Base-by-base conservation (phyloP, 345 rosid genomes). In the Salix dunnii region DNA sequence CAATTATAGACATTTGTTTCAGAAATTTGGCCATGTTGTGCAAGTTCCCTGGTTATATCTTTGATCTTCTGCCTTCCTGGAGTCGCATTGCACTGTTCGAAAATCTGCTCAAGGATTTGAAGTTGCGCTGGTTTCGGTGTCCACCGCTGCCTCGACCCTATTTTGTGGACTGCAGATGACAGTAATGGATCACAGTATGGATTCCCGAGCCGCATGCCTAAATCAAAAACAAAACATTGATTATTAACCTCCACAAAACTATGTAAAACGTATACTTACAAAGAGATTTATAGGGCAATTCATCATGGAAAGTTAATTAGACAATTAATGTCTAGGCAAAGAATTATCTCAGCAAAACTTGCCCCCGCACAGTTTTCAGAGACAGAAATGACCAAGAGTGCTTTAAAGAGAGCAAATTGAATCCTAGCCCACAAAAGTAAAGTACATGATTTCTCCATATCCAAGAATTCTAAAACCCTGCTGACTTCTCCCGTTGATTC, bases 1-100 rank as follows among this genome's bases (percentile, higher is more conserved):
- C 94, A 93, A 51, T 91, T 89, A 74, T 90, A 91, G 5, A 93
- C 93, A 86, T 90, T 91, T 10, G 88, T 84, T 84, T 91, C 97
- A 0, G 90, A 80, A 67, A 90, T 84, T n/a, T 82, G 92, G 46
- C 96, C 97, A 31, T 89, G 90, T 9, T 86, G 81, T 8, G 81
- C 79, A 67, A 93, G 82, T 67, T 89, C 86, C 25, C 72, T 18
- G 0, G 94, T 75, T 35, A 93, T 88, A 68, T 90, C 94, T 74
- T 80, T 86, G 76, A 90, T 89, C 81, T 78, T 91, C 74, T 82
- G 83, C 77, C 86, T 82, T 78, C 85, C 75, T 0, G 93, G 94
- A 75, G 90, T 90, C 23, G 90, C 89, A 20, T 79, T 86, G 71
- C 89, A 83, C 70, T 86, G 85, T 2, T 82, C 82, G 60, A 88